phyloP scores from a whole-genome alignment of 768 basidiomycete species.

The Hygrocybe punicea region DNA sequence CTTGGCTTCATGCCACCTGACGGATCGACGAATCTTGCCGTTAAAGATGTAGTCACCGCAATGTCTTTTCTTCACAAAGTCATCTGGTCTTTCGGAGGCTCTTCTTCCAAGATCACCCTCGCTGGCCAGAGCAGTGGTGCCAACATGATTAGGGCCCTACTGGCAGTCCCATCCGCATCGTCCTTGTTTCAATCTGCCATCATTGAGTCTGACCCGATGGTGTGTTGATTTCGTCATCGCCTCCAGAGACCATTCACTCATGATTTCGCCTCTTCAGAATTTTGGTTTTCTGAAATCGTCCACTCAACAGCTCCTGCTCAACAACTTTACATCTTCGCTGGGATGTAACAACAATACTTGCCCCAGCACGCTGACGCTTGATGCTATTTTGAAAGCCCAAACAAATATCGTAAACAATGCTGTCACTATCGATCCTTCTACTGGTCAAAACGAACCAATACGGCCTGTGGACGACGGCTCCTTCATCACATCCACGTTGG shows the following conservation, averaged over 20 bases:
- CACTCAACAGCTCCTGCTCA: slow-evolving; percentile 54
- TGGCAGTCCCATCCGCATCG: slow-evolving; percentile 67
- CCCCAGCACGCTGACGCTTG: slow-evolving; percentile 46
- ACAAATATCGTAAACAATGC: slow-evolving; percentile 43
- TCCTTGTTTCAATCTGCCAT: slow-evolving; percentile 75
- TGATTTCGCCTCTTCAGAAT: slow-evolving; percentile 43
- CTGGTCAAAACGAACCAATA: slow-evolving; percentile 55
- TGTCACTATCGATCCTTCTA: slow-evolving; percentile 46
- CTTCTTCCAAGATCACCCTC: slow-evolving; percentile 59
- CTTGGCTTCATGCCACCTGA: slow-evolving; percentile 74
- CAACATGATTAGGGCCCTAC: slow-evolving; percentile 69
- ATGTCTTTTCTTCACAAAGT: slow-evolving; percentile 59
- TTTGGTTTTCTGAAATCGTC: slow-evolving; percentile 62
- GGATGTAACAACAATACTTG: slow-evolving; percentile 51
- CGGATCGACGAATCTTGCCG: slow-evolving; percentile 66
- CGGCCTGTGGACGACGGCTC: slow-evolving; percentile 65
- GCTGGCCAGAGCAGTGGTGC: slow-evolving; percentile 85
- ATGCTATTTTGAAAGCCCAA: slow-evolving; percentile 54
- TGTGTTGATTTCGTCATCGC: slow-evolving; percentile 26
- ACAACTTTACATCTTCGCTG: slow-evolving; percentile 47
- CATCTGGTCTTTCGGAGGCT: slow-evolving; percentile 65
- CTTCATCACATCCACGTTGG: slow-evolving; percentile 66
- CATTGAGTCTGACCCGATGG: slow-evolving; percentile 86
- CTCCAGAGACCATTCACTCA: not conserved
- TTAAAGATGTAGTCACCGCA: slow-evolving; percentile 65